These are phyloP conservation scores for Raphanus raphanistrum DNA, from an alignment of 345 rosid genomes.

Conservation along the genomic window DNA sequence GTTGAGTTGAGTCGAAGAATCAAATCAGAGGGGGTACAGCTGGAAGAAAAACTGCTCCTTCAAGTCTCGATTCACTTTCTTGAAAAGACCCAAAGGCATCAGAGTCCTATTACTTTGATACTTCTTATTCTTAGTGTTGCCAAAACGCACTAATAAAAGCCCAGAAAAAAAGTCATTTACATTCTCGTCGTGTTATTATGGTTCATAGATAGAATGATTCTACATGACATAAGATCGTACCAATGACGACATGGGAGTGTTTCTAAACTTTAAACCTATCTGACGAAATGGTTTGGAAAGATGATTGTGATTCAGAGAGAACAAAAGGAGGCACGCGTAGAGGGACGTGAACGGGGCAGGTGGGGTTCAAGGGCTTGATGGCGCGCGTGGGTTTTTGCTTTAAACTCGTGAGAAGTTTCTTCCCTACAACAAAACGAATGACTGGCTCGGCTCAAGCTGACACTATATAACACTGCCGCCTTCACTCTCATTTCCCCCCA, in stretches of 20 bases:
- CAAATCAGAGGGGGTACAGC: slow-evolving; percentile 19
- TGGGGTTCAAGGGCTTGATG: slow-evolving; percentile 25
- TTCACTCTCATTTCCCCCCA: slow-evolving; percentile 10
- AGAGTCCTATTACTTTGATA: slow-evolving; percentile 21
- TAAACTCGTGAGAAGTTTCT: slow-evolving; percentile 28
- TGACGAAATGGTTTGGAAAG: slow-evolving; percentile 1
- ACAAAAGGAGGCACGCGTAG: slow-evolving; percentile 16
- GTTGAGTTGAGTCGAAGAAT: slow-evolving; percentile 8
- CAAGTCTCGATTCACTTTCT: slow-evolving; percentile 7
- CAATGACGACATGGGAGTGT: slow-evolving; percentile 13
- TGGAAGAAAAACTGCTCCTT: background rate
- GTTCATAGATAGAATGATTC: background rate
- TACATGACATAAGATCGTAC: slow-evolving; percentile 13
- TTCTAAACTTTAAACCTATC: background rate
- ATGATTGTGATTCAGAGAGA: slow-evolving; percentile 16
- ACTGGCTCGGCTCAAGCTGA: slow-evolving; percentile 25
- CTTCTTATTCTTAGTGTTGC: background rate
- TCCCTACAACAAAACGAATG: background rate
- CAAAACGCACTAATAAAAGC: slow-evolving; percentile 21
- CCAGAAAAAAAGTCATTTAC: background rate
- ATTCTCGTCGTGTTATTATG: background rate
- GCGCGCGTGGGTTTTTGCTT: slow-evolving; percentile 34
- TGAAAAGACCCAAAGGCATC: slow-evolving; percentile 34
- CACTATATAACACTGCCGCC: slow-evolving; percentile 8
- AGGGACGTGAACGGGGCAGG: slow-evolving; percentile 5